Evolutionary conservation across 768 basidiomycete species (phyloP).

Genomic region (Russula olivacea): DNA sequence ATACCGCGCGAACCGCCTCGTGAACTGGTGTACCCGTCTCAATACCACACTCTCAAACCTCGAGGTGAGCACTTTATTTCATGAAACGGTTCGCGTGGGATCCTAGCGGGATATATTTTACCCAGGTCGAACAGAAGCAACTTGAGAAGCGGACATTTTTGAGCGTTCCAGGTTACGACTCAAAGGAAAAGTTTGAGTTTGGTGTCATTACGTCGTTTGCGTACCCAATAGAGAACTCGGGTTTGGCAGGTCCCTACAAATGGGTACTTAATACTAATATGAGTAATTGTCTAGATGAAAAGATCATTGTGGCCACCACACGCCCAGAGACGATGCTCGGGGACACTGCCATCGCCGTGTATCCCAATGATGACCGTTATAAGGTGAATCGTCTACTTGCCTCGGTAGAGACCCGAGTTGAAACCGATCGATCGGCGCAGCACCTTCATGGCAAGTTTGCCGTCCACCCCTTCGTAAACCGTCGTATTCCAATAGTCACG

Average conservation of each 20-base stretch:
- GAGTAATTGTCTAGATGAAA: constrained; percentile 54
- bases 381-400: constrained; percentile 40
- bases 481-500: constrained; percentile 81
- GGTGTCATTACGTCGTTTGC: constrained; percentile 96
- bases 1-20: constrained; percentile 93
- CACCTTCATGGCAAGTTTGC: constrained; percentile 94
- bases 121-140: constrained; percentile 86
- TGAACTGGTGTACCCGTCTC: constrained; percentile 95
- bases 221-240: constrained; percentile 82
- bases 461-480: constrained; percentile 79
- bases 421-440: constrained; percentile 29
- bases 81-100: not conserved
- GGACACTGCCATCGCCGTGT: constrained; percentile 94
- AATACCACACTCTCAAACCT: constrained; percentile 98
- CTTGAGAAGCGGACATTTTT: constrained; percentile 79
- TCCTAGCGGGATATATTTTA: constrained; percentile 30
- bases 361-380: constrained; percentile 89
- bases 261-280: not conserved
- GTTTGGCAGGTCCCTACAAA: constrained; percentile 35
- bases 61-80: constrained; percentile 50
- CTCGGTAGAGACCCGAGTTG: not conserved
- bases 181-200: constrained; percentile 95
- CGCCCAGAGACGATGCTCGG: constrained; percentile 99
- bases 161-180: constrained; percentile 89
- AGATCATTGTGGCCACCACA: constrained; percentile 82